Base-by-base conservation (phyloP, 73 alveolate species). In the Loxodes magnus region DNA sequence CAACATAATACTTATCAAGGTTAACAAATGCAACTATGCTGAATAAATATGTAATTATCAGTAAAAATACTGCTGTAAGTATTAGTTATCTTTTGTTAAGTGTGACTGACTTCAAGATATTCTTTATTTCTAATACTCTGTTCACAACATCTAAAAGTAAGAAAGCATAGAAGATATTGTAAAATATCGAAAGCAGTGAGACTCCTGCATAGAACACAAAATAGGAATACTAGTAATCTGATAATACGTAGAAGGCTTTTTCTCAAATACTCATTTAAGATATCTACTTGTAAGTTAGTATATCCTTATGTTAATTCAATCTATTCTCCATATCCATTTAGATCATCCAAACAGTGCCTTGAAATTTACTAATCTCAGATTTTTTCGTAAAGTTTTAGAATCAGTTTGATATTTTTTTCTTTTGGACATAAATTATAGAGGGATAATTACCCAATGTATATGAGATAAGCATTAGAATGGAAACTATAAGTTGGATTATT, bases 91-190 rank as follows among this genome's bases (percentile, higher is more conserved):
- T 67, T 10, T 42, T 16, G 30, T 79, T 79, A 37, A 48, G 31
- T 12, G 67, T 59, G 36, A 79, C 35, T 5, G 79, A 62, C 35
- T 59, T 44, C 22, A 75, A 38, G 14, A 79, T 68, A 36, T 59
- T 51, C 12, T 52, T 25, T 12, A 79, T 59, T 3, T 23, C 50
- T 6, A 66, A 70, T 33, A 64, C 30, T 51, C 85, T 66, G 22
- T 54, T 28, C 3, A 79, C 35, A 0, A 75, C 44, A 16, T 79
- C 93, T 51, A 79, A 51, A 16, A 79, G 58, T 43, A 79, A 46
- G 16, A 77, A 20, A 20, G 73, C 31, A 38, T 64, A 77, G 22
- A 64, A 26, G 7, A 63, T 53, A 20, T 19, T 46, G 56, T 77
- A 48, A 22, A 59, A 51, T 15, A 76, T 24, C 2, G 75, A 84